Evolutionary conservation across 2,329 filamentous ascomycete species (phyloP), one percentile per base, ranked within the genome.

Genomic region (Colletotrichum costaricense): DNA sequence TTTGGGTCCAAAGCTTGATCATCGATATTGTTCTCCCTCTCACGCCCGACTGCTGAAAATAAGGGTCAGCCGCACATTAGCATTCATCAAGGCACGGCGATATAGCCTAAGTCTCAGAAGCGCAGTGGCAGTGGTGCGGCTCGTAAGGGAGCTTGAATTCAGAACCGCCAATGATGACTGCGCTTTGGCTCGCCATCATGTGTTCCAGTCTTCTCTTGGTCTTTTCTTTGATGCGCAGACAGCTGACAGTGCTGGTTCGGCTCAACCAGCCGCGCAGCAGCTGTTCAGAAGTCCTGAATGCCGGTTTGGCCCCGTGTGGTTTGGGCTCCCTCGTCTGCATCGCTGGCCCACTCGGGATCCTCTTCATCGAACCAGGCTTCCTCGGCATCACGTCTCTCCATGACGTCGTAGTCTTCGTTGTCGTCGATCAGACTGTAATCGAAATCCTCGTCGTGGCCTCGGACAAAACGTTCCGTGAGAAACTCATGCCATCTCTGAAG

Each of bases 311-410:
- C 92, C 49, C 35, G 42, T 49, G 69, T 73, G 28, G 78, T 58
- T 24, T 65, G 30, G 19, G 12, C 22, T 7, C 80, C 80, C 14
- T 80, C 81, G 2, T 86, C 79, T 7, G 82, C 84, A 63, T 86
- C 87, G 52, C 85, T 84, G 35, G 88, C 85, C 89, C 92, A 94
- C 60, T 87, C 87, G 0, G 93, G 92, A 77, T 94, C 92, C 84
- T 97, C 93, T 6, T 91, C 91, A 26, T 95, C 94, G 79, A 97
- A 95, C 85, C 94, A 97, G 24, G 87, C 88, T 49, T 97, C 94
- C 81, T 96, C 88, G 16, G 85, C 85, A 65, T 93, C 91, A n/a
- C 86, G 83, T 75, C 84, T 90, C 86, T 79, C 87, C 81, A 86
- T 83, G 80, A 81, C 90, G 80, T 97, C 94, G 69, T 91, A 92